Base-by-base conservation (phyloP, 208 protist genomes). In the Acanthamoeba rhysodes region DNA sequence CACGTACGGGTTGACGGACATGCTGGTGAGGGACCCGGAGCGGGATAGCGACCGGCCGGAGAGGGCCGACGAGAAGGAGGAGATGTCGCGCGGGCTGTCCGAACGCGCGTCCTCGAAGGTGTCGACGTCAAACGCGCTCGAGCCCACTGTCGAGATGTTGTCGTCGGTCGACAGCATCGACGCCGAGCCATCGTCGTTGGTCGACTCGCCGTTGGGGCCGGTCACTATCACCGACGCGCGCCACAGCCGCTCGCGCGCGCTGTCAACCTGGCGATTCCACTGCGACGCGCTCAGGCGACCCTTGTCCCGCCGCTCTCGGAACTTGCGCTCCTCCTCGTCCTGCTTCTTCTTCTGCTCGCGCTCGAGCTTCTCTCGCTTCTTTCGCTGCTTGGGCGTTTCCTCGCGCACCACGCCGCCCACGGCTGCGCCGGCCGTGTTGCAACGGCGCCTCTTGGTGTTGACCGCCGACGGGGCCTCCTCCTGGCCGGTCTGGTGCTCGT, bases 261-360 rank as follows among this genome's bases (percentile, higher is more conserved):
- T 76, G 32, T 76, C 68, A 7, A 76, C 68, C 68, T 76, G 68
- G 27, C 68, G 68, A 29, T 76, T 76, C 68, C 68, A 76, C 68
- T 76, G 68, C 12, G 68, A 76, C 32, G 27, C 24, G 68, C 29
- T 76, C 68, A 76, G 57, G 68, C 68, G 68, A 14, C 68, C 68
- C 32, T 76, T 76, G 68, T 76, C 32, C 24, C 68, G 27, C 68
- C 32, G 27, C 68, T 76, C 68, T 8, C 72, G 72, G 72, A 80
- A 80, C 72, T 80, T 80, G 37, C 72, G 72, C 18, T 68, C 62
- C 32, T 80, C 72, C 72, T 80, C 72, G 14, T 80, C 72, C 32
- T 48, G 72, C 32, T 22, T 9, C 72, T 80, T 80, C 29, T 45
- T 32, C 34, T 34, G 72, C 37, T 80, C 72, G 72, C 72, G 72